Evolutionary conservation across 208 protist species (phyloP), one percentile per base, ranked within the genome.

Genomic region (Trypanosoma mega): DNA sequence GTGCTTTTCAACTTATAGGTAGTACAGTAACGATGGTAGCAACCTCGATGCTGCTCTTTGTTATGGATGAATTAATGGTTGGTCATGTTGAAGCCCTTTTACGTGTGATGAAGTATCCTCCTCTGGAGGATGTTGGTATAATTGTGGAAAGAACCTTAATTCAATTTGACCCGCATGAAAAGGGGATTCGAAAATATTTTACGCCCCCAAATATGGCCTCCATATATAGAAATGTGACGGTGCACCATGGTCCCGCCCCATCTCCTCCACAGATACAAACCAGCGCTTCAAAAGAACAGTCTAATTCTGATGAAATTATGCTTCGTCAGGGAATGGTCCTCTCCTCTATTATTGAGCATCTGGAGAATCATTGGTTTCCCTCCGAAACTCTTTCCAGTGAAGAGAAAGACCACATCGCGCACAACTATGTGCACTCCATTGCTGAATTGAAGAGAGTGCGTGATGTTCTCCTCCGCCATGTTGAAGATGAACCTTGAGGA

Each of bases 41-140:
- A 2, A 76, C 67, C 16, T 59, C 71, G 30, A 85, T 94, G 85
- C 72, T 89, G 7, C 36, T 80, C 7, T 74, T 71, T 68, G 68
- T 91, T 12, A 66, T 53, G 47, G 39, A 54, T 11, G 65, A 57
- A 20, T 49, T 94, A 5, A 58, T 78, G 27, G 24, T 52, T 2
- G 78, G 81, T 26, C 61, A 50, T 8, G 72, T 59, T 31, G 61
- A 66, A 0, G 80, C 83, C 3, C 52, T 96, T 24, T 74, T 62
- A 33, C 24, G 70, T 23, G 53, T 96, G 14, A 94, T 96, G 87
- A 90, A 74, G 59, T 96, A 93, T 56, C 90, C 90, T 5, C 76
- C 83, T 5, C 53, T 90, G 14, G 72, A 75, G 12, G 46, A 90
- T 29, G 63, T 93, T 29, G 33, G 53, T 36, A 12, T 53, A 1